Evolutionary conservation across 495 filamentous ascomycete genomes (phyloP).

Genomic region (Neurospora pannonica): DNA sequence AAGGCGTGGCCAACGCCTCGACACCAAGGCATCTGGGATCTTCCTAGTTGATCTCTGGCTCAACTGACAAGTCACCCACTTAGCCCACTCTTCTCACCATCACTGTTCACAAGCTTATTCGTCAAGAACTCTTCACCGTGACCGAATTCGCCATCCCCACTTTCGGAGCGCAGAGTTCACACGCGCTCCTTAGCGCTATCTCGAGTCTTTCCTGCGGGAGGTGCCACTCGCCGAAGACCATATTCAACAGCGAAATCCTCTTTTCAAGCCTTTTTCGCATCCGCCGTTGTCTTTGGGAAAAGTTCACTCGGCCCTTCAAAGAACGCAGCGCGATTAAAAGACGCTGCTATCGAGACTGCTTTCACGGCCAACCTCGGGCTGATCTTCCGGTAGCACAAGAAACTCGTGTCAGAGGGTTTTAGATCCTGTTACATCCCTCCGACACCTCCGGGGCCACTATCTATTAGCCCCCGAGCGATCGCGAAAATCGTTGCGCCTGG

Average conservation of each 20-base stretch:
- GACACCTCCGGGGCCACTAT: neutral
- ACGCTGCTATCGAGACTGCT: neutral
- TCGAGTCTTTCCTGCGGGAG: slow-evolving; percentile 1
- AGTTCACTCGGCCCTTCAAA: neutral
- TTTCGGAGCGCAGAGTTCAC: slow-evolving; percentile 15
- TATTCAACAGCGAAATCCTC: neutral
- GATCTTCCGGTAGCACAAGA: slow-evolving; percentile 5
- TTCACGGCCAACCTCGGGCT: neutral
- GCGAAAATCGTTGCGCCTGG: neutral
- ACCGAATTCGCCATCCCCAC: slow-evolving; percentile 19
- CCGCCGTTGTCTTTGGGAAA: slow-evolving; percentile 1
- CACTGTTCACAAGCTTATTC: slow-evolving; percentile 15
- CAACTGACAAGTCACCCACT: slow-evolving; percentile 11
- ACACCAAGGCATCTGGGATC: slow-evolving; percentile 14
- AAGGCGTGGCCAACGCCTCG: slow-evolving; percentile 1
- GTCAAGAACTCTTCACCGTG: slow-evolving; percentile 16
- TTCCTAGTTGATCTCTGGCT: slow-evolving; percentile 11
- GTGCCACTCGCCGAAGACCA: neutral
- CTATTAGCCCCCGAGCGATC: neutral
- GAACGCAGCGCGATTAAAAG: neutral
- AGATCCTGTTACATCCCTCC: neutral
- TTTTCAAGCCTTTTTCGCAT: neutral
- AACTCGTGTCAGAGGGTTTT: slow-evolving; percentile 2
- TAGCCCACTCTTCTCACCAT: slow-evolving; percentile 9
- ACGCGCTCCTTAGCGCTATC: neutral